These are phyloP conservation scores for Hypoxylon sp. DNA, from an alignment of 2,329 filamentous ascomycete species.

Conservation along the genomic window DNA sequence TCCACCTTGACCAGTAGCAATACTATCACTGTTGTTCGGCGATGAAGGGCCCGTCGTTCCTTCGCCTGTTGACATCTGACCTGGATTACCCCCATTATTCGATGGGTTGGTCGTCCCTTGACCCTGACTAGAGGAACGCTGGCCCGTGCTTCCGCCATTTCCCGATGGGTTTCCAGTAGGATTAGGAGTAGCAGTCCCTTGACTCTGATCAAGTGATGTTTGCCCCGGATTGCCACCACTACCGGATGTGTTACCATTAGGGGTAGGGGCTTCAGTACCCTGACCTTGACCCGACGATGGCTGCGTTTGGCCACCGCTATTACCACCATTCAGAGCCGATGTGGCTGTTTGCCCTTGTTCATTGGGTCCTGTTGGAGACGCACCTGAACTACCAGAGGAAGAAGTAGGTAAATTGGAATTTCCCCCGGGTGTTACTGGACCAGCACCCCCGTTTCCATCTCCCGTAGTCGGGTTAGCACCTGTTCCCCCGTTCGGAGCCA, in stretches of 20 bases:
- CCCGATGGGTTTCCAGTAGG: background rate
- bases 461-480: constrained; percentile 9
- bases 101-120: constrained; percentile 17
- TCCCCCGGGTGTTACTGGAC: constrained; percentile 18
- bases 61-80: constrained; percentile 1
- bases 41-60: background rate
- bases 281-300: constrained; percentile 24
- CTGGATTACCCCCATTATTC: constrained; percentile 2
- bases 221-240: background rate
- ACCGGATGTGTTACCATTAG: constrained; percentile 8
- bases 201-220: constrained; percentile 1
- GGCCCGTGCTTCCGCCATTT: constrained; percentile 2
- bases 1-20: constrained; percentile 21
- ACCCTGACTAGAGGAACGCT: background rate
- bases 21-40: too few relatives aligned
- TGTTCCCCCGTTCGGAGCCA: constrained; percentile 20
- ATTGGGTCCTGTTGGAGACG: constrained; percentile 23
- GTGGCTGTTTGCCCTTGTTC: background rate
- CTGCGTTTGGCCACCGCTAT: constrained; percentile 19
- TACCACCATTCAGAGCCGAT: constrained; percentile 16
- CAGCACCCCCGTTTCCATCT: constrained; percentile 20
- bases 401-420: constrained; percentile 14
- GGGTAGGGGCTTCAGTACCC: constrained; percentile 19
- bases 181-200: constrained; percentile 12
- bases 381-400: constrained; percentile 13